Percentiles rank a stretch among this genome's conserved stretches.
Evolutionary conservation across 257 asterid genomes (phyloP).

Genomic region (Nicotiana noctiflora): DNA sequence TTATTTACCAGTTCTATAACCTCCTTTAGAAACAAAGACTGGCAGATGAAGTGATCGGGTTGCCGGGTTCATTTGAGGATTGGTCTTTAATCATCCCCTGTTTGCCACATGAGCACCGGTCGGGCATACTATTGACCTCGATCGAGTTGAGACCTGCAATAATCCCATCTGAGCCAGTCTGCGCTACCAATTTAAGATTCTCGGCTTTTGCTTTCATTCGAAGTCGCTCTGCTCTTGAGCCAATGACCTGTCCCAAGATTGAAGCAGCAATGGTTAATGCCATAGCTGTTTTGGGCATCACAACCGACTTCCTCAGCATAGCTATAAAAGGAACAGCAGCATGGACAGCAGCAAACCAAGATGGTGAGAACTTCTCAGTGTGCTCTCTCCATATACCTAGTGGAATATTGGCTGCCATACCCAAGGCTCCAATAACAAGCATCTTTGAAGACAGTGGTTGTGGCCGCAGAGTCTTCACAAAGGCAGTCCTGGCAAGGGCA

Average conservation of each 20-base stretch:
- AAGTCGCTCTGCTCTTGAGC: conserved; percentile 74
- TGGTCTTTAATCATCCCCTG: conserved; percentile 34
- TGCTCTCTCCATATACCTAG: conserved; percentile 82
- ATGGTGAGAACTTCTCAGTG: conserved; percentile 48
- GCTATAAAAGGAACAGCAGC: conserved; percentile 91
- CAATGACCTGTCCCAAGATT: conserved; percentile 65
- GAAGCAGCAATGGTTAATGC: conserved; percentile 77
- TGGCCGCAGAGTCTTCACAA: conserved; percentile 66
- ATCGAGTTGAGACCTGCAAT: conserved; percentile 13
- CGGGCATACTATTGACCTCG: conserved; percentile 23
- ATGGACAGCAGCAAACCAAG: conserved; percentile 82
- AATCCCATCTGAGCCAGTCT: conserved; percentile 16
- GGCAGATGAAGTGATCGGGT: conserved; percentile 35
- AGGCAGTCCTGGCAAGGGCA: conserved; percentile 68
- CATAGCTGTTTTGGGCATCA: conserved; percentile 86
- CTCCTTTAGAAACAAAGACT: conserved; percentile 49
- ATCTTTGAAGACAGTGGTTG: conserved; percentile 73
- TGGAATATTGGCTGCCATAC: conserved; percentile 74
- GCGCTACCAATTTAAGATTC: conserved; percentile 31
- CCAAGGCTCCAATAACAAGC: conserved; percentile 55
- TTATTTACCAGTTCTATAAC: neutral
- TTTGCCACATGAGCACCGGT: conserved; percentile 28
- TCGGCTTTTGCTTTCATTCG: conserved; percentile 48
- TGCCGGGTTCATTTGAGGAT: conserved; percentile 22
- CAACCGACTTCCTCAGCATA: conserved; percentile 76